These are phyloP conservation scores for Fagopyrum esculentum DNA, from an alignment of 148 eudicot species.

Conservation along the genomic window DNA sequence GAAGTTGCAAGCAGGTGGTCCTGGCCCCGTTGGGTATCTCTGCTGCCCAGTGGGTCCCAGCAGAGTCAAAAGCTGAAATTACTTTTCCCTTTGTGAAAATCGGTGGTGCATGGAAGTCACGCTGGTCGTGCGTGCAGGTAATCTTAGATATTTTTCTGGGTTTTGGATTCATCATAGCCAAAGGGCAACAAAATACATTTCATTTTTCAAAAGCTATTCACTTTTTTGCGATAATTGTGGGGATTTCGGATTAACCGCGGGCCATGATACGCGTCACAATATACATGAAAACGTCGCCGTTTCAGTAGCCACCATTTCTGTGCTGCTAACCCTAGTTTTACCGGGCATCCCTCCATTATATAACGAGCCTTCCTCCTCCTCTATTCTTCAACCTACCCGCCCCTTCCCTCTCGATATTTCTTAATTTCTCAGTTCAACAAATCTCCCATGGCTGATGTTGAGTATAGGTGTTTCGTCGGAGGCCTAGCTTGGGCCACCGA, in stretches of 20 bases:
- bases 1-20: no score
- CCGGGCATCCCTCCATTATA: background rate
- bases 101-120: background rate
- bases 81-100: background rate
- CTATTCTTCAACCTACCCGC: background rate
- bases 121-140: constrained; percentile 7
- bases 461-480: constrained; percentile 14
- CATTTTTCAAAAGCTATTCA: background rate
- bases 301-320: background rate
- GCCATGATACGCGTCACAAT: background rate
- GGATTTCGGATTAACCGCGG: background rate
- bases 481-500: constrained; percentile 16
- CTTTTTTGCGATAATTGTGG: background rate
- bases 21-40: no score
- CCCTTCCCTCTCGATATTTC: background rate
- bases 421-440: background rate
- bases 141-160: background rate
- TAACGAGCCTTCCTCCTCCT: background rate
- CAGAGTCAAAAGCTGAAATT: background rate
- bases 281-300: background rate
- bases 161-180: background rate
- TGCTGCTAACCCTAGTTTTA: background rate
- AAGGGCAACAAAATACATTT: no score
- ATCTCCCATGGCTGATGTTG: constrained; percentile 8
- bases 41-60: no score